Percentiles rank a stretch among this genome's conserved stretches.
phyloP scores from a whole-genome alignment of 2,329 filamentous ascomycete genomes.

The Talaromyces islandicus region DNA sequence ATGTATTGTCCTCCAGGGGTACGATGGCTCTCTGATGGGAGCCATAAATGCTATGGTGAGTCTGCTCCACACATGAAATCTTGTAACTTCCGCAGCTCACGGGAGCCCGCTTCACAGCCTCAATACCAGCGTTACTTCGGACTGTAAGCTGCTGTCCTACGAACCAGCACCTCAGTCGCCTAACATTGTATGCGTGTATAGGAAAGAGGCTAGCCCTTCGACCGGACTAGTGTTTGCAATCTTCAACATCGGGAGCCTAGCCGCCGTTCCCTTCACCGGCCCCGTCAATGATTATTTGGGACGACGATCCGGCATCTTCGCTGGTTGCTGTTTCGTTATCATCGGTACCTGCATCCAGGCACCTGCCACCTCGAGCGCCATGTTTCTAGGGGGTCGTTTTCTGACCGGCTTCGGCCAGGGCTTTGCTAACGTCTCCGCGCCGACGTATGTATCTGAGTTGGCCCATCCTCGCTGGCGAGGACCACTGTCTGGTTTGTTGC shows the following conservation, averaged over 20 bases:
- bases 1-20: slow-evolving; percentile 8
- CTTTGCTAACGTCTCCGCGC: slow-evolving; percentile 8
- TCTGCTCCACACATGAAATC: neutral
- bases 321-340: slow-evolving; percentile 6
- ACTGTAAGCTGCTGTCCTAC: neutral
- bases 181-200: neutral
- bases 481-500: slow-evolving; percentile 8
- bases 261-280: slow-evolving; percentile 2
- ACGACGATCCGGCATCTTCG: slow-evolving; percentile 6
- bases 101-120: neutral
- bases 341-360: slow-evolving; percentile 10
- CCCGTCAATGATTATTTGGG: slow-evolving; percentile 6
- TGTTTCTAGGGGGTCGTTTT: slow-evolving; percentile 9
- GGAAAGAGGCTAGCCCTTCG: slow-evolving; percentile 4
- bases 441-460: slow-evolving; percentile 7
- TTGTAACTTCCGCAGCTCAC: neutral
- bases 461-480: slow-evolving; percentile 11
- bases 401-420: slow-evolving; percentile 8
- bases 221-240: slow-evolving; percentile 11
- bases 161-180: neutral
- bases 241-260: slow-evolving; percentile 9
- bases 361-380: slow-evolving; percentile 2
- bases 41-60: slow-evolving; percentile 10
- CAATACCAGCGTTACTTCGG: slow-evolving; percentile 9
- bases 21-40: slow-evolving; percentile 10